Conservation (phyloP, 768 basidiomycete genomes). For the Mycena rebaudengoi region DNA sequence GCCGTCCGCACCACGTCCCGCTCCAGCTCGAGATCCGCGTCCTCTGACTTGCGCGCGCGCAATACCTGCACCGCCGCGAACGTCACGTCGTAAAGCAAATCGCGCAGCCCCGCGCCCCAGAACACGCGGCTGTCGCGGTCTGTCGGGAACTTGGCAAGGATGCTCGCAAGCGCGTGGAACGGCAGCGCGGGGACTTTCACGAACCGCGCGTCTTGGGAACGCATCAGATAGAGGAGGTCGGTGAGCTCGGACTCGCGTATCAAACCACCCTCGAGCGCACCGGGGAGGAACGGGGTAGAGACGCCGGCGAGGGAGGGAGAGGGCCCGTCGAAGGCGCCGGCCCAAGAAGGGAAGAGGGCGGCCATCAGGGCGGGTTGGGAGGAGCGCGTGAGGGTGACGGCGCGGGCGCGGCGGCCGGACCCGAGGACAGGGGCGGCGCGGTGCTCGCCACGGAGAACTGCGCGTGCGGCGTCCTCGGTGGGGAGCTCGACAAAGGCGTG, state of each 20-base stretch:
- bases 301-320: conserved; percentile 74
- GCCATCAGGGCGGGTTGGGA: conserved; percentile 85
- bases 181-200: conserved; percentile 86
- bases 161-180: conserved; percentile 79
- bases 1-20: conserved; percentile 54
- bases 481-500: conserved; percentile 85
- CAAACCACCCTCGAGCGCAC: conserved; percentile 70
- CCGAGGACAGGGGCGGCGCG: conserved; percentile 69
- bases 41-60: conserved; percentile 54
- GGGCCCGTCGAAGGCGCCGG: conserved; percentile 74
- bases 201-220: conserved; percentile 85
- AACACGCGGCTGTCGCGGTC: conserved; percentile 81
- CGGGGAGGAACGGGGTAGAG: conserved; percentile 62
- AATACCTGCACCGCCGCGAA: conserved; percentile 66
- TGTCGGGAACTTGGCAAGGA: conserved; percentile 80
- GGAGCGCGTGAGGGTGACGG: conserved; percentile 84
- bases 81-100: conserved; percentile 66
- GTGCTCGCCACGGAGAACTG: conserved; percentile 67
- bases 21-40: conserved; percentile 54
- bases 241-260: conserved; percentile 74
- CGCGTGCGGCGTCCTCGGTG: conserved; percentile 67
- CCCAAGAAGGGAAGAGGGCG: conserved; percentile 87
- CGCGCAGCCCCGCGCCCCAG: conserved; percentile 70
- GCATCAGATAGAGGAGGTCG: conserved; percentile 72
- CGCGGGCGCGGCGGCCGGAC: conserved; percentile 78